Conservation (phyloP, 2,329 filamentous ascomycete genomes). For the Hypocrella siamensis region DNA sequence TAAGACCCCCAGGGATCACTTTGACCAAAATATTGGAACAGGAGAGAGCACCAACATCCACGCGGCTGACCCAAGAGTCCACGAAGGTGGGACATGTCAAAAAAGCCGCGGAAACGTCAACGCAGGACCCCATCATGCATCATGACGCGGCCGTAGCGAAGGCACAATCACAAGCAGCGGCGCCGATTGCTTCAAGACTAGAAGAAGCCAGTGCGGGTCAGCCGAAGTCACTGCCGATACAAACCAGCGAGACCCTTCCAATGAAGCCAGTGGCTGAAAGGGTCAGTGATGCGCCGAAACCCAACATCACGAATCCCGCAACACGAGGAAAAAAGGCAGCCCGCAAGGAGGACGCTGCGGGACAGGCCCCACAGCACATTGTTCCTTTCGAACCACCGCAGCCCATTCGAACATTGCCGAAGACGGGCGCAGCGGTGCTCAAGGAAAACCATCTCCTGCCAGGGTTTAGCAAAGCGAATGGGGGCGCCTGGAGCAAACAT, state of each 20-base stretch:
- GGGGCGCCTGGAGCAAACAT: constrained; percentile 54
- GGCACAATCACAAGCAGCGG: no score
- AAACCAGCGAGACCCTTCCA: no score
- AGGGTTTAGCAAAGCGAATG: constrained; percentile 32
- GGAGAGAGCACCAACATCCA: no score
- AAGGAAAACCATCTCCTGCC: constrained; percentile 14
- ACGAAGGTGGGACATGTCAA: no score
- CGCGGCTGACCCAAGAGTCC: no score
- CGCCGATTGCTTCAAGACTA: no score
- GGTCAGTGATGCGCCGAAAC: background rate
- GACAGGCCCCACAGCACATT: constrained; percentile 27
- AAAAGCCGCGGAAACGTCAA: no score
- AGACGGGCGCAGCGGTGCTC: background rate
- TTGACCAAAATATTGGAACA: no score
- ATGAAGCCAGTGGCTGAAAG: background rate
- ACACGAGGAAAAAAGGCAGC: constrained; percentile 38
- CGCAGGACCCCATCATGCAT: no score
- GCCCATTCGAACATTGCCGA: constrained; percentile 3
- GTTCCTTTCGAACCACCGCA: constrained; percentile 17
- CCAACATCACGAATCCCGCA: constrained; percentile 28
- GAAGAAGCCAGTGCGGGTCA: no score
- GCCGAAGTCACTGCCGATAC: no score
- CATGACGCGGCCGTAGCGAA: no score
- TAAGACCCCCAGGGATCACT: constrained; percentile 1
- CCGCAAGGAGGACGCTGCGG: constrained; percentile 32